A percentile compares a stretch with the other conserved stretches of the same genome.
Conservation (phyloP, 345 rosid genomes). For the Aurinia saxatilis region DNA sequence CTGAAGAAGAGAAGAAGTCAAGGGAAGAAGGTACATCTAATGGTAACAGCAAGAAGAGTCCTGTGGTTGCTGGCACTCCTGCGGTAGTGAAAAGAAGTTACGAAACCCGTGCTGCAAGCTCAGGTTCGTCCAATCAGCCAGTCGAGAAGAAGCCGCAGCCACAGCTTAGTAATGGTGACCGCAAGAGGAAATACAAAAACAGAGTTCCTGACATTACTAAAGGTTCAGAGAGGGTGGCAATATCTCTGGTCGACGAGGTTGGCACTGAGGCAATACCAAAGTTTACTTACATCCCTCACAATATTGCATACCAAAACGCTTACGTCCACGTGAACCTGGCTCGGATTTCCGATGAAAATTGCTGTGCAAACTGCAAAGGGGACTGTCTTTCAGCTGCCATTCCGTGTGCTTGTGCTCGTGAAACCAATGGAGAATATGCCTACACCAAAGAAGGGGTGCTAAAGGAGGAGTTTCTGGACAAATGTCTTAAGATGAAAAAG, state of each 20-base stretch:
- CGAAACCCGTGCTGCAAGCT: constrained; percentile 21
- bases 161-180: constrained; percentile 6
- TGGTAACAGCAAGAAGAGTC: constrained; percentile 15
- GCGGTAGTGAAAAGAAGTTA: constrained; percentile 4
- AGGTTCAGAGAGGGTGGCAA: constrained; percentile 54
- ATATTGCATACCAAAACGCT: constrained; percentile 55
- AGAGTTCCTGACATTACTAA: constrained; percentile 39
- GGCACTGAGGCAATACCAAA: constrained; percentile 41
- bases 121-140: constrained; percentile 8
- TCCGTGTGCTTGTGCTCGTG: constrained; percentile 76
- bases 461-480: constrained; percentile 46
- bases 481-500: constrained; percentile 37
- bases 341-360: constrained; percentile 65
- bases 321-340: constrained; percentile 56
- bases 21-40: constrained; percentile 16
- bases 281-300: constrained; percentile 64
- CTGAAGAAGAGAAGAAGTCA: constrained; percentile 37
- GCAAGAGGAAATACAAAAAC: constrained; percentile 18
- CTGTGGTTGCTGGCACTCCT: background rate
- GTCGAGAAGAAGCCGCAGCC: constrained; percentile 7
- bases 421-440: constrained; percentile 84
- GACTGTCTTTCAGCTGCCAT: constrained; percentile 53
- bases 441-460: constrained; percentile 54
- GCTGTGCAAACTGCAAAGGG: constrained; percentile 62
- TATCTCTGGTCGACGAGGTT: constrained; percentile 50